Base-by-base conservation (phyloP, 139 green algal genomes). In the Limnomonas spitsbergensis region DNA sequence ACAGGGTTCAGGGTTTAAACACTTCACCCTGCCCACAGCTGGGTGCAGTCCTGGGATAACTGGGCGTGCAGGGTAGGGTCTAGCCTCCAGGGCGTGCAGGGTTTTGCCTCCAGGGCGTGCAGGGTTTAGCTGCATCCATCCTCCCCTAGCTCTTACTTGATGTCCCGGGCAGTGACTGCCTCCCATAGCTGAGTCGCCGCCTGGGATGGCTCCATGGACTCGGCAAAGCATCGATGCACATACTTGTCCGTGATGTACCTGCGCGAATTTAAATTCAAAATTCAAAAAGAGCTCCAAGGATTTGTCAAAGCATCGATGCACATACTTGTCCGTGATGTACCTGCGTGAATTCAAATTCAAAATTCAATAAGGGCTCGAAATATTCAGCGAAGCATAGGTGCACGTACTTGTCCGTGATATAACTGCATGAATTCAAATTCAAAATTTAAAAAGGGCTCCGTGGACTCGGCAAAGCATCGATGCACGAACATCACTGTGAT, bases 251-350 rank as follows among this genome's bases (percentile, higher is more conserved):
- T 47, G 69, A 75, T 75, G 69, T 24, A 75, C 32, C 29, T 75
- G 69, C 24, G 29, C 32, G 20, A 20, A n/a, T 20, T n/a, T n/a
- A 56, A 56, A 20, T 20, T 56, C 9, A 20, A 9, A 20, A 56
- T 56, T 56, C 20, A 20, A 20, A 7, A 71, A 3, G 35, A 37
- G 70, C 4, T 75, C 69, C 29, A 69, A 71, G 1, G 72, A 52
- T 3, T 37, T 38, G 36, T 76, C 82, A 37, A 69, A 87, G 3
- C 47, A 27, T 6, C 80, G 80, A 7, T 37, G 77, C 1, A 80
- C 80, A 39, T 84, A 88, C 80, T 88, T 88, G 61, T 82, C 83
- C 40, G 37, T 47, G 69, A 75, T 75, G 69, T 24, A 75, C 32
- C 29, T 75, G 69, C 24, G 29, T 70, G 20, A 20, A n/a, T 20